Base-by-base conservation (phyloP, 805 yeast genomes). In the Saccharomycopsis babjevae region DNA sequence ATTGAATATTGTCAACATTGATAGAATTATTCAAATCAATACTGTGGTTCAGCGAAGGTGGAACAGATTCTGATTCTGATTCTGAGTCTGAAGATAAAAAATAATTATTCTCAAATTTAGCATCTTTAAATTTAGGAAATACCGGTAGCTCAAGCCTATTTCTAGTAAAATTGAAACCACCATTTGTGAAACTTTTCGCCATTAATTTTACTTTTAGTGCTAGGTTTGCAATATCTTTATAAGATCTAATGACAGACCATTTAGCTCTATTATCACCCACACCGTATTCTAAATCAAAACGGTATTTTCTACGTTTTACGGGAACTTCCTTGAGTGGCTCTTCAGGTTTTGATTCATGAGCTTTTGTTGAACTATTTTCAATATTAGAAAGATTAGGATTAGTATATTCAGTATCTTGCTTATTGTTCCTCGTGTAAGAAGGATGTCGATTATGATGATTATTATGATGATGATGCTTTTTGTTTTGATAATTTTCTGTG, bases 211-310 rank as follows among this genome's bases (percentile, higher is more conserved):
- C 28, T 52, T 57, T 56, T 5, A 52, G 16, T 7, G 60, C 52
- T 25, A 63, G 59, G 16, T 77, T 78, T n/a, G 81, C 73, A 52
- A 94, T 76, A 64, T 91, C 97, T 66, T 84, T 83, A 56, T 85
- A 82, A 25, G 83, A 86, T 67, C 86, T 86, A 34, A 83, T 77
- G 6, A 94, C 81, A 0, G 85, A 76, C 99, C 99, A 94, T 66
- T 82, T 82, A 67, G 91, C 75, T 59, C 91, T 74, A 60, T 85
- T 82, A 5, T 83, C 81, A 1, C 97, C 97, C 38, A 91, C 82
- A 6, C 98, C 99, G 69, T 94, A 94, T 69, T 92, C 97, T 54
- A 94, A 75, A 57, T 86, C 88, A n/a, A 94, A 75, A 62, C 81
- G 77, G 66, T 81, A 87, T 59, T 77, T 79, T 61, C 72, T 71